A percentile compares a stretch with the other conserved stretches of the same genome.
Conservation (phyloP, 108 stramenopile genomes). For the Nitzschia sp. region DNA sequence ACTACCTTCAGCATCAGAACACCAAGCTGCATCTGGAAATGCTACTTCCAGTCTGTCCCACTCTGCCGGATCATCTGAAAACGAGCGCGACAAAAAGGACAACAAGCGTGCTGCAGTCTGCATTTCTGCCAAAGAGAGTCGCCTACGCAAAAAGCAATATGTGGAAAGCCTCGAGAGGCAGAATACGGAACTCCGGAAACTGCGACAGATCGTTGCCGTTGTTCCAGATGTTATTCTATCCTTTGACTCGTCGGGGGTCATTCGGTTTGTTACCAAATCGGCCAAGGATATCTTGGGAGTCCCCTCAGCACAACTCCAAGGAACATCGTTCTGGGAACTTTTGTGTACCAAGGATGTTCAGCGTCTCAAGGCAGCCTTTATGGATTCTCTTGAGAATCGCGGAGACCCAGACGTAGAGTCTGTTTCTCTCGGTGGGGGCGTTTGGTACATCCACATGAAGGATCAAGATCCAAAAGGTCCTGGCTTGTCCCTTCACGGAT, state of each 20-base stretch:
- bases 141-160: constrained; percentile 92
- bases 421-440: constrained; percentile 61
- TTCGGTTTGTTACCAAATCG: constrained; percentile 72
- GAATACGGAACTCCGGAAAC: constrained; percentile 72
- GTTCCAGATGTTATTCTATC: constrained; percentile 86
- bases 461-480: constrained; percentile 45
- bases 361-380: constrained; percentile 80
- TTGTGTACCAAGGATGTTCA: constrained; percentile 69
- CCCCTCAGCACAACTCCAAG: too few species aligned
- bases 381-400: constrained; percentile 80
- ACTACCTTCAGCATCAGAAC: too few species aligned
- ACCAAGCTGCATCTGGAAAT: too few species aligned
- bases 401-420: constrained; percentile 56
- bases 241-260: constrained; percentile 78
- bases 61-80: too few species aligned
- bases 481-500: constrained; percentile 70
- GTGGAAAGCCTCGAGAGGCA: constrained; percentile 90
- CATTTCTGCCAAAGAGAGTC: constrained; percentile 86
- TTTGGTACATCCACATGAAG: constrained; percentile 59
- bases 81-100: constrained; percentile 76
- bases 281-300: constrained; percentile 52
- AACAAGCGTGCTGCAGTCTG: constrained; percentile 83
- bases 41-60: too few species aligned
- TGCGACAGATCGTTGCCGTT: constrained; percentile 74
- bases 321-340: constrained; percentile 77